Base-by-base conservation (phyloP, 805 yeast genomes). In the Yarrowia sp. region DNA sequence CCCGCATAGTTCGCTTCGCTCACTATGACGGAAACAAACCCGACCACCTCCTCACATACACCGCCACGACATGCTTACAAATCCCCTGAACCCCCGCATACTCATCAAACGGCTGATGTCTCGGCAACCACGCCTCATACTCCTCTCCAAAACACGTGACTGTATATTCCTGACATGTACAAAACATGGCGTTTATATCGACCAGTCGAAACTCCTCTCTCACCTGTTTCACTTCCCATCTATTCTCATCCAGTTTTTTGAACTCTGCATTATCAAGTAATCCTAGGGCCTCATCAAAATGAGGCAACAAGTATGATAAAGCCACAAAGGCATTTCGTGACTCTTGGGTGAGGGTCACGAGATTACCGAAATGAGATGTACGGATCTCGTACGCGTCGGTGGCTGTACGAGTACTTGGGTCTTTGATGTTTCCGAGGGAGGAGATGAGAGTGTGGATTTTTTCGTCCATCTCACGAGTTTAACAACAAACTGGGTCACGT, bases 361-460 rank as follows among this genome's bases (percentile, higher is more conserved):
- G 60, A n/a, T 51, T 51, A 4, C 60, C 60, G 9, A 51, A 51
- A n/a, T 51, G 60, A 22, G 60, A 51, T 9, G 60, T 51, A 7
- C 60, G 44, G 5, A 51, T 39, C 44, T 51, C 60, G 28, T 18
- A 51, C 6, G 36, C 60, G 18, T 51, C 60, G 22, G 60, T 51
- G 5, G 60, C 60, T 10, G 60, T 51, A 4, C 60, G 8, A 1
- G 60, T 51, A 1, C 35, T n/a, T 3, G 60, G 60, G 15, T 51
- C 60, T 51, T 51, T 51, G 60, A 51, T 51, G 2, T 36, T n/a
- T 1, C 60, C 60, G 4, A 51, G 36, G 5, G 60, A 51, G 2
- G 44, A 17, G 5, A 51, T 39, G 11, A 51, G 36, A 1, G 44
- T 51, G 60, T 51, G 60, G 14, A 51, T 51, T 17, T 33, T 51